Base-by-base conservation (phyloP, 495 filamentous ascomycete species). In the Hypoxylon trugodes region DNA sequence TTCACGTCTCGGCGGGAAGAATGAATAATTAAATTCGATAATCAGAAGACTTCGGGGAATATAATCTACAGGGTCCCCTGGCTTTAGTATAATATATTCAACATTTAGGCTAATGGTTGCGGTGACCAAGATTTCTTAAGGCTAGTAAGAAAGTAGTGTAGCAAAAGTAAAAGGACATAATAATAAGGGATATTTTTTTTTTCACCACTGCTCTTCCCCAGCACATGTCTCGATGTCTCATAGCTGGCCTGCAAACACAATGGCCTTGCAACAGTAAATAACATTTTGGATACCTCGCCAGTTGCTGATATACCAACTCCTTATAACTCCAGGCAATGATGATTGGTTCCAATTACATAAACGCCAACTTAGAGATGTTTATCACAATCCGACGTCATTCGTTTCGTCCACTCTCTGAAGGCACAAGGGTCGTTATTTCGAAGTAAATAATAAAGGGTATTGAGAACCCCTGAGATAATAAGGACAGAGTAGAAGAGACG, bases 291-390 rank as follows among this genome's bases (percentile, higher is more conserved):
- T 66, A 37, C 57, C 47, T 57, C 32, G 51, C 58, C 43, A 24
- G 3, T 45, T 42, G 41, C 41, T 54, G 13, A 41, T 47, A 35
- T 2, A 48, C 40, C 42, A 40, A 37, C 57, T 16, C 63, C 52
- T 42, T 12, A 15, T 57, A 66, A 66, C 63, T 66, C 63, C 63
- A 58, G 38, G 57, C 63, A 61, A 66, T 66, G 63, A 61, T 61
- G 63, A 61, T 61, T 32, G 48, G 50, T 56, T 57, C 63, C 50
- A 18, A 13, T 32, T 51, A 58, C 40, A 57, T 53, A 28, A 61
- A 61, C 38, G 58, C 57, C 51, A 46, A 21, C n/a, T 38, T 30
- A 13, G 48, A 19, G 21, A 46, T 50, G 36, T 48, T 30, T 19
- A 25, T 58, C 47, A 26, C 61, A 52, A 53, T 52, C 47, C 45